Evolutionary conservation across 2,329 filamentous ascomycete genomes (phyloP), one percentile per base, ranked within the genome.

Genomic region (Xylariales sp.): DNA sequence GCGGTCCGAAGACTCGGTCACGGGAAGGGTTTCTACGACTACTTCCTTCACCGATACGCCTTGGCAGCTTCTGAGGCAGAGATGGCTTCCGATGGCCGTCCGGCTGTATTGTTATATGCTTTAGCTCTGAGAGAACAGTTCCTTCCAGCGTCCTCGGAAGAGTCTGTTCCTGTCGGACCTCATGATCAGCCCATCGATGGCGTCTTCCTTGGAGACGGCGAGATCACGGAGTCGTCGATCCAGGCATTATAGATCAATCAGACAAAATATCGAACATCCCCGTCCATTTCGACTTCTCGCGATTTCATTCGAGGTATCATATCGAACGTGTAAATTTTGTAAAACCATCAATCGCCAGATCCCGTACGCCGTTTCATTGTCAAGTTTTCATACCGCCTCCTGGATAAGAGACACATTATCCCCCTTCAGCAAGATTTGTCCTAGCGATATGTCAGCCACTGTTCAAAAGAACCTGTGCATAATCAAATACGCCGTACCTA

Each of bases 21-120:
- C 63, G 93, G 93, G 43, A 95, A 88, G 63, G 93, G 93, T 22
- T 98, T 95, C 68, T 98, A 98, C 71, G 93, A 98, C 68, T 86
- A 82, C 62, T 98, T 95, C 63, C 68, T 98, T 58, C 79, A 84
- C 56, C 80, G 84, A 52, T 95, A 90, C 55, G 61, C 67, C 39
- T 59, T 74, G 61, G 60, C 59, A 46, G 48, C 49, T 36, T 51
- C 56, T 34, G 50, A 63, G 35, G 57, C 59, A 42, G 56, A 59
- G 31, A 58, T 57, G 27, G 56, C 56, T 31, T 51, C 59, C 22
- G 54, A 60, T 49, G 52, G 51, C 38, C 54, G 53, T 38, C 57
- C 59, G 42, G 59, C 67, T 55, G 61, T 77, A 57, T 65, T 73
- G 48, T 65, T 83, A 50, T 80, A 88, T 64, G 93, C 88, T 46